Evolutionary conservation across 192 early-diverging fungal genomes (phyloP).

Genomic region (Bifiguratus adelaidae): DNA sequence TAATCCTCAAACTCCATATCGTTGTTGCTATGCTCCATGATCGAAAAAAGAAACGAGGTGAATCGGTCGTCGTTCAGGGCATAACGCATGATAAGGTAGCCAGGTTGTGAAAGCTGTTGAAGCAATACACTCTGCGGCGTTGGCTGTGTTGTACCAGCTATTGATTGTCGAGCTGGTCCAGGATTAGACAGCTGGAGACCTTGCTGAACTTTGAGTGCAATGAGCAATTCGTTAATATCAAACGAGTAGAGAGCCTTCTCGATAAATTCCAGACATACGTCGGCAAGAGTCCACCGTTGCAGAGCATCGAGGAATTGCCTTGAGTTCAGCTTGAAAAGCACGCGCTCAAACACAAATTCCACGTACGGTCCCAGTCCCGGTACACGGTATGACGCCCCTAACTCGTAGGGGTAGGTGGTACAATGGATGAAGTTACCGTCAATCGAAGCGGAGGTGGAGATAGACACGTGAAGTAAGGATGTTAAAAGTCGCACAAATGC

Average conservation of each 20-base stretch:
- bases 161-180: not conserved
- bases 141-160: not conserved
- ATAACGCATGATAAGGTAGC: slow-evolving; percentile 70
- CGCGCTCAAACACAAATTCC: slow-evolving; percentile 72
- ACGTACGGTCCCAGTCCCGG: slow-evolving; percentile 76
- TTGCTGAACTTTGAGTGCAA: too few species aligned
- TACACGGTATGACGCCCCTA: slow-evolving; percentile 57
- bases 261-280: slow-evolving; percentile 60
- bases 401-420: slow-evolving; percentile 37
- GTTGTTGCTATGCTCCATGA: slow-evolving; percentile 48
- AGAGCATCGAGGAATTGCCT: slow-evolving; percentile 51
- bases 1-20: slow-evolving; percentile 17
- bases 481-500: slow-evolving; percentile 71
- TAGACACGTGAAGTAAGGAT: slow-evolving; percentile 51
- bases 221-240: slow-evolving; percentile 44
- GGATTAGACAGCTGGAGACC: slow-evolving; percentile 3
- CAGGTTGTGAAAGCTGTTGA: slow-evolving; percentile 49
- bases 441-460: slow-evolving; percentile 29
- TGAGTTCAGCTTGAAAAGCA: slow-evolving; percentile 68
- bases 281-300: slow-evolving; percentile 73
- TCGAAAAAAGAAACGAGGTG: slow-evolving; percentile 53
- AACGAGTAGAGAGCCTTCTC: slow-evolving; percentile 72
- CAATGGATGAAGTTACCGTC: too few species aligned
- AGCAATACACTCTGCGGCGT: too few species aligned
- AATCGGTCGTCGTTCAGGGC: slow-evolving; percentile 70